A percentile compares a stretch with the other conserved stretches of the same genome.
Conservation (phyloP, 495 filamentous ascomycete genomes). For the Podospora sp. region DNA sequence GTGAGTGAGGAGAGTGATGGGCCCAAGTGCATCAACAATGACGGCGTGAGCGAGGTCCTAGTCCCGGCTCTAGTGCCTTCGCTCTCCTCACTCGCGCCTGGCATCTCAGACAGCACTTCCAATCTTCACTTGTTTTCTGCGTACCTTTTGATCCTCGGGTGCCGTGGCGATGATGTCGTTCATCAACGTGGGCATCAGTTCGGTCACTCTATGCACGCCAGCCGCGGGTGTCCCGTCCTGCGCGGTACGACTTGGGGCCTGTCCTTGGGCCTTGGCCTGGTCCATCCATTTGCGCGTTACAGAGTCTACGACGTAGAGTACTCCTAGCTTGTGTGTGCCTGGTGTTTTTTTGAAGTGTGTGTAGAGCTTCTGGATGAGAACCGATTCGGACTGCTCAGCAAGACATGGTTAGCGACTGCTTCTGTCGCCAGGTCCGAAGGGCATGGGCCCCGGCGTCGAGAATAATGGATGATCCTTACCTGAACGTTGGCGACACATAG, state of each 20-base stretch:
- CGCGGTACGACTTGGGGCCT: slow-evolving; percentile 73
- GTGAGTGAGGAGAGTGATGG: neutral
- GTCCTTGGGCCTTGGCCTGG: slow-evolving; percentile 81
- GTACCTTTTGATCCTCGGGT: slow-evolving; percentile 98
- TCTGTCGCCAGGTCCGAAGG: neutral
- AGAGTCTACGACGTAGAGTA: slow-evolving; percentile 99
- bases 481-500: slow-evolving; percentile 89
- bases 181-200: slow-evolving; percentile 90
- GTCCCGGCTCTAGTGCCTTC: neutral
- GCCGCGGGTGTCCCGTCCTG: slow-evolving; percentile 91
- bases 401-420: slow-evolving; percentile 36
- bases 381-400: slow-evolving; percentile 78
- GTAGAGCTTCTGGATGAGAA: slow-evolving; percentile 93
- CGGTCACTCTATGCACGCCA: slow-evolving; percentile 94
- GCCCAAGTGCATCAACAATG: neutral
- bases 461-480: slow-evolving; percentile 61
- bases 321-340: slow-evolving; percentile 93
- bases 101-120: neutral
- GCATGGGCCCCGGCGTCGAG: neutral
- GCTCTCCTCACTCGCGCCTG: neutral
- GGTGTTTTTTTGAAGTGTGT: slow-evolving; percentile 97
- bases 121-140: slow-evolving; percentile 43
- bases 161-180: slow-evolving; percentile 88
- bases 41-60: neutral
- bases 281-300: slow-evolving; percentile 99